These are phyloP conservation scores for Phanerochaete sordida DNA, from an alignment of 768 basidiomycete genomes.

Conservation along the genomic window DNA sequence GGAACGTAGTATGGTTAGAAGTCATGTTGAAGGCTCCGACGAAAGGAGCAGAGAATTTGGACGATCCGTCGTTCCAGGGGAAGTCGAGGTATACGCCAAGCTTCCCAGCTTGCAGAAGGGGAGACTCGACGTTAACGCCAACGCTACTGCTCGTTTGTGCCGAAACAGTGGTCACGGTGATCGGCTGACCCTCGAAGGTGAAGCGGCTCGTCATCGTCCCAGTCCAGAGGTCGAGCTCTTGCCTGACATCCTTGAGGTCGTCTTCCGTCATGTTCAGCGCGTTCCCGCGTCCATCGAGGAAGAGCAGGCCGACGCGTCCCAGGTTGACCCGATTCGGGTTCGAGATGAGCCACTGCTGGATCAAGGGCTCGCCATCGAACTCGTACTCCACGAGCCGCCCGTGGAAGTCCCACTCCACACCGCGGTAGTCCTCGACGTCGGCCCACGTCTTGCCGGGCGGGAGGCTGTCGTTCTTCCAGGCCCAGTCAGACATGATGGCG, in stretches of 20 bases:
- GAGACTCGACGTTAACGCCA: constrained; percentile 37
- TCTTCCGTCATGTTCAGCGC: constrained; percentile 33
- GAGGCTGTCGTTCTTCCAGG: constrained; percentile 57
- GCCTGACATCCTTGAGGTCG: constrained; percentile 33
- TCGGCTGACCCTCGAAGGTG: constrained; percentile 28
- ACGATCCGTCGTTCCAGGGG: constrained; percentile 57
- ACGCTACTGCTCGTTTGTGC: constrained; percentile 38
- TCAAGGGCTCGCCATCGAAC: constrained; percentile 41
- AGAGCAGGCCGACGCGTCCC: constrained; percentile 46
- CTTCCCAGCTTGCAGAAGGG: constrained; percentile 33
- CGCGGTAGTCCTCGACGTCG: constrained; percentile 45
- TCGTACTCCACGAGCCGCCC: constrained; percentile 47
- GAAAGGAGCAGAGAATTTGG: constrained; percentile 55
- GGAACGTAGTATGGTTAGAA: constrained; percentile 43
- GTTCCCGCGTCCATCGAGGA: constrained; percentile 29
- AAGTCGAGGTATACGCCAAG: constrained; percentile 54
- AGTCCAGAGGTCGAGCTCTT: constrained; percentile 54
- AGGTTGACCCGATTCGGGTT: constrained; percentile 58
- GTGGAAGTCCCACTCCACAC: constrained; percentile 49
- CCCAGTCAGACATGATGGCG: constrained; percentile 56
- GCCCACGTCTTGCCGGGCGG: constrained; percentile 38
- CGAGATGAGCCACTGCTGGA: constrained; percentile 53
- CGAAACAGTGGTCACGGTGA: constrained; percentile 39
- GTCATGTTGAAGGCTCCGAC: constrained; percentile 50
- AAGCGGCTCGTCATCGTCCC: constrained; percentile 48